Evolutionary conservation across 331 rosid species (phyloP).

Genomic region (Quercus tomentella): DNA sequence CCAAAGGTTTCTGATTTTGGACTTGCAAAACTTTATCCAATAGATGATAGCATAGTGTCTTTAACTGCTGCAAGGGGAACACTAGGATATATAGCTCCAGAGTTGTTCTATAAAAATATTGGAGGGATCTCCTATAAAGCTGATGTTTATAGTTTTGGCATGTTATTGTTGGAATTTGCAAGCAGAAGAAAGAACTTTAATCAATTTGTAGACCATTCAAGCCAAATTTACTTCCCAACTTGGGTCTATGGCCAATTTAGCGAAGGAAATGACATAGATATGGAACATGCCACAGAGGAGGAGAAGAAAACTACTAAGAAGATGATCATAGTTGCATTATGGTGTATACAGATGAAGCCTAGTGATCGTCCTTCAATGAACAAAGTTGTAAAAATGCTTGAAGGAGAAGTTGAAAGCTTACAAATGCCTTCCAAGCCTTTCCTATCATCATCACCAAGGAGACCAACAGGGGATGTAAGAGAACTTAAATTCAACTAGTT

Average conservation of each 20-base stretch:
- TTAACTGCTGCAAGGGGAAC: conserved; percentile 13
- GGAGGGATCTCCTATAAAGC: neutral
- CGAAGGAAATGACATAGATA: neutral
- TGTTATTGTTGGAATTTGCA: neutral
- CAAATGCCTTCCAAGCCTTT: neutral
- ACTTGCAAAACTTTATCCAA: conserved; percentile 5
- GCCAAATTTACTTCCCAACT: neutral
- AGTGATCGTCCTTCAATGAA: conserved; percentile 1
- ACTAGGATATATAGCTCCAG: conserved; percentile 19
- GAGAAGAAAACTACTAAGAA: neutral
- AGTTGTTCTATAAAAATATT: conserved; percentile 12
- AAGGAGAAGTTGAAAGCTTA: neutral
- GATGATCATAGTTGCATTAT: neutral
- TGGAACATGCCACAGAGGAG: neutral
- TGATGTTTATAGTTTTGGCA: conserved; percentile 18
- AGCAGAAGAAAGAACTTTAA: neutral
- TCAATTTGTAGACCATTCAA: neutral
- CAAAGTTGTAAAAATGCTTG: conserved; percentile 3
- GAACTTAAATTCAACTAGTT: neutral
- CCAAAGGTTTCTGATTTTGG: conserved; percentile 19
- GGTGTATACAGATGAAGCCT: conserved; percentile 15
- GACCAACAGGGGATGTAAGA: neutral
- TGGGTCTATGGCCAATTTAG: neutral
- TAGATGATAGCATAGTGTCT: neutral
- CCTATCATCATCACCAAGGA: no score